Conservation (phyloP, 2,329 filamentous ascomycete species). For the Claviceps pusilla region DNA sequence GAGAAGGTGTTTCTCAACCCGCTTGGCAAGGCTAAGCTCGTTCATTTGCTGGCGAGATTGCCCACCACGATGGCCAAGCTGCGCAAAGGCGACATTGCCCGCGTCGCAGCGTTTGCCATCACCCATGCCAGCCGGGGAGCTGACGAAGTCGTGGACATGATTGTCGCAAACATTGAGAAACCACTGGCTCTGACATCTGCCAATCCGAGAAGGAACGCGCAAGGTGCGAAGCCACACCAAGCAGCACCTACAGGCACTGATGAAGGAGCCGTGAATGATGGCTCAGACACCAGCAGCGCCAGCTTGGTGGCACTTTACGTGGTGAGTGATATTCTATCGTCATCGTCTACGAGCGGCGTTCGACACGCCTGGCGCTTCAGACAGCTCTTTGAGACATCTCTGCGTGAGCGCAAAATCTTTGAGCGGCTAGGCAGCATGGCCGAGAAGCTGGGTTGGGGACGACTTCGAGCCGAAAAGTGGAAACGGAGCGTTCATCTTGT, state of each 20-base stretch:
- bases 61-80: constrained; percentile 62
- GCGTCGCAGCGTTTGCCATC: constrained; percentile 78
- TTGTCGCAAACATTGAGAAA: constrained; percentile 65
- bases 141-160: constrained; percentile 81
- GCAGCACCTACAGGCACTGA: constrained; percentile 14
- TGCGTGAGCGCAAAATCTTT: constrained; percentile 56
- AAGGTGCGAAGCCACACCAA: constrained; percentile 20
- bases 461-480: constrained; percentile 72
- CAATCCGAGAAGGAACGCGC: constrained; percentile 41
- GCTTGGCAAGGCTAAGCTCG: constrained; percentile 67
- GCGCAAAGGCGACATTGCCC: constrained; percentile 71
- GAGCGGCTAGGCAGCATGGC: constrained; percentile 60
- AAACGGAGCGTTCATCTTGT: constrained; percentile 58
- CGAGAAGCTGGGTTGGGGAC: constrained; percentile 61
- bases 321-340: constrained; percentile 61
- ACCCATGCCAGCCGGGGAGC: constrained; percentile 71
- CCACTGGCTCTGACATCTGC: constrained; percentile 62
- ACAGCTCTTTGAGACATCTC: constrained; percentile 58
- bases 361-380: constrained; percentile 79
- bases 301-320: constrained; percentile 73
- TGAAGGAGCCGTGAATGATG: constrained; percentile 25
- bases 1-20: constrained; percentile 62
- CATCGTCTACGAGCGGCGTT: constrained; percentile 59
- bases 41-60: constrained; percentile 68
- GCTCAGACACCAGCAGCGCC: constrained; percentile 50